Evolutionary conservation across 2,329 filamentous ascomycete genomes (phyloP).

Genomic region (Colletotrichum sp.): DNA sequence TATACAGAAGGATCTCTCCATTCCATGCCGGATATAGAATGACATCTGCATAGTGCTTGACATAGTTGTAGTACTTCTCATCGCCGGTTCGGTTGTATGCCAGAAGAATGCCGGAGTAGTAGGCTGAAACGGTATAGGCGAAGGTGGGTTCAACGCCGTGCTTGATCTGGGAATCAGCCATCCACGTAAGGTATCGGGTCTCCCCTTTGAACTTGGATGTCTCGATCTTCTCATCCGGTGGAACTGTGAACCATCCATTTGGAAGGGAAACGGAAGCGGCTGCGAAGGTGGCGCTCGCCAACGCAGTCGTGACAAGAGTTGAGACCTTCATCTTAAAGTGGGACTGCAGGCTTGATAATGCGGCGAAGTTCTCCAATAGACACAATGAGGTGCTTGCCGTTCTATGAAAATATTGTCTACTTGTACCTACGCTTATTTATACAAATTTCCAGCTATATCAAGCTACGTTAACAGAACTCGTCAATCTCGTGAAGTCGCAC

Average conservation of each 20-base stretch:
- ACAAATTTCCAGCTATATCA: background rate
- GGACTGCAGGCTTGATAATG: background rate
- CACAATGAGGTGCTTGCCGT: background rate
- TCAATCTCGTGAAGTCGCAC: background rate
- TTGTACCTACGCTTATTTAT: background rate
- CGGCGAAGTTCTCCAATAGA: background rate
- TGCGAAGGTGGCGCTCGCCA: background rate
- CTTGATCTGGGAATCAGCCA: constrained; percentile 31
- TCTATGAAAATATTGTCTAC: background rate
- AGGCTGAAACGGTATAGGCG: constrained; percentile 31
- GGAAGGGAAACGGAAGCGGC: constrained; percentile 14
- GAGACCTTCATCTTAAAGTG: background rate
- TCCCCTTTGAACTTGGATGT: constrained; percentile 10
- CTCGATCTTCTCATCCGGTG: constrained; percentile 14
- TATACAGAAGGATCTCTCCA: constrained; percentile 20
- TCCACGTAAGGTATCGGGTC: constrained; percentile 28
- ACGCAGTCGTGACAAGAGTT: background rate
- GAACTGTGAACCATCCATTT: constrained; percentile 17
- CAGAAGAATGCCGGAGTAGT: constrained; percentile 28
- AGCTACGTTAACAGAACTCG: background rate
- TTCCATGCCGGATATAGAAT: constrained; percentile 26
- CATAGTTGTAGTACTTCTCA: constrained; percentile 27
- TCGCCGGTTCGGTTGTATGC: constrained; percentile 26
- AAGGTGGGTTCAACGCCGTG: constrained; percentile 29
- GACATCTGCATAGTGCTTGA: constrained; percentile 27